Base-by-base conservation (phyloP, 768 basidiomycete species). In the Tulasnella calospora region DNA sequence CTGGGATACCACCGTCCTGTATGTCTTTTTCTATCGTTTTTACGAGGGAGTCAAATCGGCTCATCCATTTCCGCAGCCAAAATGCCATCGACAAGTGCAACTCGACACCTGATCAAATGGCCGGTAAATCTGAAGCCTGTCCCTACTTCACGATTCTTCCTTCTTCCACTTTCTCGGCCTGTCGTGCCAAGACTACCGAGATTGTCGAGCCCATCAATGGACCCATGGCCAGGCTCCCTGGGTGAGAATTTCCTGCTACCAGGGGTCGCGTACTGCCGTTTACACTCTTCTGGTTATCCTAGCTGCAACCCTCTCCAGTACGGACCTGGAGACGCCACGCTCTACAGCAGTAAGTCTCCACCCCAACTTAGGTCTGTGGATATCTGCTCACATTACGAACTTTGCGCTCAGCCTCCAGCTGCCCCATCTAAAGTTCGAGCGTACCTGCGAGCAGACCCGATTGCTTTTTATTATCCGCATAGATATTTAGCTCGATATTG, bases 141-240 rank as follows among this genome's bases (percentile, higher is more conserved):
- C 80, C 83, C 5, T 86, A 84, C 83, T 82, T 87, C 47, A 87
- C 81, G 15, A 84, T 86, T 8, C 79, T 79, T 7, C 75, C 81
- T 8, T 83, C 84, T 4, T 77, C 81, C n/a, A 77, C 79, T 27
- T 83, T 82, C 8, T 80, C 81, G 19, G 46, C 81, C 23, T 86
- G 86, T 82, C 85, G 84, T 79, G 86, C 86, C 82, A 86, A 84
- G 79, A 82, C 83, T 23, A 40, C 80, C 21, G 80, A 86, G 4
- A 81, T 83, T 23, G n/a, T 71, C n/a, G 83, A 87, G 44, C 79
- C 74, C 61, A 76, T 80, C 35, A 71, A 82, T 38, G 81, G 81
- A 10, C 67, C 74, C 13, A 70, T 82, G 10, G 44, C 76, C 33
- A 77, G 74, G 33, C 78, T 82, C 36, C 81, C 81, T 78, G 80